Evolutionary conservation across 73 alveolate species (phyloP).

Genomic region (Paramecium tetraurelia): DNA sequence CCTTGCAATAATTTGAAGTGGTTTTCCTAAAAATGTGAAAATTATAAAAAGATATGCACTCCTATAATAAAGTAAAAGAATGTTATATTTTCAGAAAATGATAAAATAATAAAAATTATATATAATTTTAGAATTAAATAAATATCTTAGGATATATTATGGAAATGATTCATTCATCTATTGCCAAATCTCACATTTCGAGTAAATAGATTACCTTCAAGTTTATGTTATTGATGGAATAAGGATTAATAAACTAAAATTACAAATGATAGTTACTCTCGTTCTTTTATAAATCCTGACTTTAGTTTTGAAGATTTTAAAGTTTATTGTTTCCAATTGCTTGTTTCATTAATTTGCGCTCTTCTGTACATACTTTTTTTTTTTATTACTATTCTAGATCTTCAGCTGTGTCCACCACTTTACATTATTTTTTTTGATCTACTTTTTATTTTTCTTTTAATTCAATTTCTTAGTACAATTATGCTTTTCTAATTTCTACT

Average conservation of each 20-base stretch:
- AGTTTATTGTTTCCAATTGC: neutral
- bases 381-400: neutral
- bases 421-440: neutral
- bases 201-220: slow-evolving; percentile 54
- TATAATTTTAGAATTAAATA: too few relatives aligned
- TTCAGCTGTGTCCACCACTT: neutral
- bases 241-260: slow-evolving; percentile 45
- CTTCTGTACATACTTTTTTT: slow-evolving; percentile 3
- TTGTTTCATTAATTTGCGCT: neutral
- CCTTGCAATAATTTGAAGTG: too few relatives aligned
- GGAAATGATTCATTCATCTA: slow-evolving; percentile 23
- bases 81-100: too few relatives aligned
- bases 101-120: too few relatives aligned
- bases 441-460: neutral
- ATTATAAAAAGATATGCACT: too few relatives aligned
- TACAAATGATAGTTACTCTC: neutral
- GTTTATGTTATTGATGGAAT: slow-evolving; percentile 29
- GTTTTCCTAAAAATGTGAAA: too few relatives aligned
- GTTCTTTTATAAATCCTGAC: neutral
- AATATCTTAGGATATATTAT: neutral
- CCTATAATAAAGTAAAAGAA: too few relatives aligned
- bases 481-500: slow-evolving; percentile 47
- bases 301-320: neutral
- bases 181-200: slow-evolving; percentile 61
- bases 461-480: neutral